These are phyloP conservation scores for Cytospora chrysosperma DNA, from an alignment of 2,329 filamentous ascomycete genomes.

Conservation along the genomic window DNA sequence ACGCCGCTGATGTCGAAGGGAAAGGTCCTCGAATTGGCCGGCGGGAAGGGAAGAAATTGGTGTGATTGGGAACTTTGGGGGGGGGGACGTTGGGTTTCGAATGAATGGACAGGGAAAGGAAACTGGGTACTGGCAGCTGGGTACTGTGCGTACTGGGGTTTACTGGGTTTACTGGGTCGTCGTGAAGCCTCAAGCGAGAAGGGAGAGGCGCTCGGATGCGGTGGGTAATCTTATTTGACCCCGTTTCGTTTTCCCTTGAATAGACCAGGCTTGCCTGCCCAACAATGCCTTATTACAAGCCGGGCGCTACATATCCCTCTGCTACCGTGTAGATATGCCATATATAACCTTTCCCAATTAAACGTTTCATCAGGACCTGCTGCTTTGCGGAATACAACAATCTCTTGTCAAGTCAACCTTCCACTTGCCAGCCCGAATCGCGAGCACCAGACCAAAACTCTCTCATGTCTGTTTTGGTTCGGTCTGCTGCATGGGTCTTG, in stretches of 20 bases:
- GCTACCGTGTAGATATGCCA: not conserved
- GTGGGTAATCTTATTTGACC: not conserved
- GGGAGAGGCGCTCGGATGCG: not conserved
- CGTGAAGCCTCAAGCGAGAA: not conserved
- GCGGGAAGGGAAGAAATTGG: conserved; percentile 4
- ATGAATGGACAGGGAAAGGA: not conserved
- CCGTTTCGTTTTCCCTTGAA: not conserved
- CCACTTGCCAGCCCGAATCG: not conserved
- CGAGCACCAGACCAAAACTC: not conserved
- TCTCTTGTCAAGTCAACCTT: not conserved
- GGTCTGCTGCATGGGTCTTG: not conserved
- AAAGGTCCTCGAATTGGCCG: not conserved
- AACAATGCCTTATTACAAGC: not conserved
- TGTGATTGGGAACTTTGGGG: not conserved
- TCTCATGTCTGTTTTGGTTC: not conserved
- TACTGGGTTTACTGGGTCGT: not conserved
- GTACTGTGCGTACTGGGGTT: not conserved
- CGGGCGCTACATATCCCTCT: not conserved
- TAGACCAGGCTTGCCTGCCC: not conserved
- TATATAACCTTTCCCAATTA: not conserved
- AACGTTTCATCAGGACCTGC: not conserved
- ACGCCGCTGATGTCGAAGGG: conserved; percentile 7
- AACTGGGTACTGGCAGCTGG: not conserved
- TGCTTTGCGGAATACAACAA: not conserved
- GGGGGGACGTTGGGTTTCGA: conserved; percentile 3